These are phyloP conservation scores for Achlya hypogyna DNA, from an alignment of 352 stramenopile species.

Conservation along the genomic window DNA sequence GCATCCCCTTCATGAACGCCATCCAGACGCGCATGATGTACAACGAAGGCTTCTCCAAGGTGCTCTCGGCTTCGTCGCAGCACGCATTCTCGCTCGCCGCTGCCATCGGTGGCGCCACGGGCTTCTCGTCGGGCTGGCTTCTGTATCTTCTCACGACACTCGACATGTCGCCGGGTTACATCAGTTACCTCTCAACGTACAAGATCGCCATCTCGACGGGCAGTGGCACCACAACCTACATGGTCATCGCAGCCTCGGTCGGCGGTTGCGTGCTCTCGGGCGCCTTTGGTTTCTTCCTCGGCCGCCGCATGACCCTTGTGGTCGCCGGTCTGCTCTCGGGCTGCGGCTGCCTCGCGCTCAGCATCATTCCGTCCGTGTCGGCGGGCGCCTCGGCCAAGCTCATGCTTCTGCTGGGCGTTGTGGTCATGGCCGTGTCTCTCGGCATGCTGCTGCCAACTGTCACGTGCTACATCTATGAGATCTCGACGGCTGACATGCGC, in stretches of 20 bases:
- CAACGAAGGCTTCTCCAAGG: conserved; percentile 83
- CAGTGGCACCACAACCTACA: conserved; percentile 52
- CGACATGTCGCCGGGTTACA: conserved; percentile 62
- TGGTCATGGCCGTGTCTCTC: conserved; percentile 41
- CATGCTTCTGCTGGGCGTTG: conserved; percentile 55
- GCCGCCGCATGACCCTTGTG: conserved; percentile 64
- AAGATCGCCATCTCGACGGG: conserved; percentile 49
- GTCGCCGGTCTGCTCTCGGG: conserved; percentile 54
- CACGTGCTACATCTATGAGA: conserved; percentile 80
- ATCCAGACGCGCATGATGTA: conserved; percentile 88
- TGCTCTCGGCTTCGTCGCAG: conserved; percentile 76
- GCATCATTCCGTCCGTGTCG: conserved; percentile 11
- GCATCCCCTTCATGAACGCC: conserved; percentile 78
- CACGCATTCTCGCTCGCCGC: conserved; percentile 76
- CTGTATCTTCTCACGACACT: conserved; percentile 71
- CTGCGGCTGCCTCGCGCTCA: conserved; percentile 48
- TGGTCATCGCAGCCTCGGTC: conserved; percentile 50
- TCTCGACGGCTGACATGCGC: conserved; percentile 75
- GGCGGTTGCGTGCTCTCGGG: conserved; percentile 44
- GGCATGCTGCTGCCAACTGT: conserved; percentile 66
- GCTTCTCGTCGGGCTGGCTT: conserved; percentile 61
- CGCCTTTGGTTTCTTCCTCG: conserved; percentile 59
- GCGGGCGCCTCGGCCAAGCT: neutral
- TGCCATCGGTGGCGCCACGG: conserved; percentile 64
- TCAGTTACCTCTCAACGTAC: conserved; percentile 74